Evolutionary conservation across 2,329 filamentous ascomycete species (phyloP).

Genomic region (Hypoxylon sp.): DNA sequence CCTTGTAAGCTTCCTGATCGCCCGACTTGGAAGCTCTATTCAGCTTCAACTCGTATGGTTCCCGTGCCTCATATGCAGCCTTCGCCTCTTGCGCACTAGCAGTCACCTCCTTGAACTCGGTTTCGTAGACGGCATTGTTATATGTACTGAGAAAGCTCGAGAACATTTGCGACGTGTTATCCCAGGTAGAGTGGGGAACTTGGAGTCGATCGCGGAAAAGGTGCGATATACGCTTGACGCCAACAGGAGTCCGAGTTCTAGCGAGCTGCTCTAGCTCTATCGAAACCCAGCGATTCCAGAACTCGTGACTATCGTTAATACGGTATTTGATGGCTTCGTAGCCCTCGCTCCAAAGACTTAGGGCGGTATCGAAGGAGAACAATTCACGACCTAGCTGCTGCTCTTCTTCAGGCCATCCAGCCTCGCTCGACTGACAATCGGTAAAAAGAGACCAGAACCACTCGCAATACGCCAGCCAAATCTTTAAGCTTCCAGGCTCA

Average conservation of each 20-base stretch:
- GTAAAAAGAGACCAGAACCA: conserved; percentile 81
- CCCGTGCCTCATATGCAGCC: conserved; percentile 73
- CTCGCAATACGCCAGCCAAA: conserved; percentile 85
- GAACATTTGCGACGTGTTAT: conserved; percentile 80
- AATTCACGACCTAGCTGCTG: conserved; percentile 77
- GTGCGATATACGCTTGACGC: conserved; percentile 75
- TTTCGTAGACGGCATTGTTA: conserved; percentile 79
- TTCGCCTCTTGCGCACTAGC: conserved; percentile 75
- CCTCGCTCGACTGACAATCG: conserved; percentile 70
- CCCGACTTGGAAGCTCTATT: conserved; percentile 69
- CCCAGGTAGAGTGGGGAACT: conserved; percentile 81
- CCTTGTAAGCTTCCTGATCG: conserved; percentile 69
- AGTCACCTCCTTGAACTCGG: conserved; percentile 78
- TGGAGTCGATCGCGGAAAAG: conserved; percentile 79
- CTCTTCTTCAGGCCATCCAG: conserved; percentile 76
- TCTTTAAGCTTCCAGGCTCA: conserved; percentile 79
- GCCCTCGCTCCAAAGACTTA: conserved; percentile 79
- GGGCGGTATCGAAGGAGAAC: conserved; percentile 76
- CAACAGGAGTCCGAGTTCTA: conserved; percentile 67
- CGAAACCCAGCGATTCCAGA: conserved; percentile 85
- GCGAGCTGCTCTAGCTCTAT: conserved; percentile 78
- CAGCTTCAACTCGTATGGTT: conserved; percentile 77
- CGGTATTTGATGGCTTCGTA: conserved; percentile 81
- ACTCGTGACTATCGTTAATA: conserved; percentile 80
- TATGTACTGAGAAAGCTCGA: conserved; percentile 82